Evolutionary conservation across 305 asterid genomes (phyloP), one percentile per base, ranked within the genome.

Genomic region (Solanum aculeatissimum): DNA sequence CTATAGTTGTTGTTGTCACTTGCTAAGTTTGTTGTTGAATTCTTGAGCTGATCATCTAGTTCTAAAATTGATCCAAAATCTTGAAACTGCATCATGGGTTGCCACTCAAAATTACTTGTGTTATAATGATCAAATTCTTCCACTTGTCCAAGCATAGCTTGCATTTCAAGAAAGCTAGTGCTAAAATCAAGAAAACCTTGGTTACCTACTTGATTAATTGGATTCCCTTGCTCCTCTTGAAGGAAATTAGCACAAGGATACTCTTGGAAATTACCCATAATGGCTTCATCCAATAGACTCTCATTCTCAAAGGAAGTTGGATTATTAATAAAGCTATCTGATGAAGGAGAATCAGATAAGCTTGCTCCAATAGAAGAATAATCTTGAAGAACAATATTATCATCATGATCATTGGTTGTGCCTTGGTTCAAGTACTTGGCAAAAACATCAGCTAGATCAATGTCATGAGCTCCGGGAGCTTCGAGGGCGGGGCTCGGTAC

Each of bases 371-470:
- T 91, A 13, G 83, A 82, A 18, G 91, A 91, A 78, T 53, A 78
- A 53, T 78, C 83, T 19, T 78, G 83, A 78, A 78, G 45, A 53
- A 53, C 32, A 78, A 69, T 27, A 77, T 78, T 47, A 47, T 90
- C 65, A 63, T 13, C 47, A 62, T 16, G 71, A 16, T 85, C 77
- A 11, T 40, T 80, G n/a, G 60, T 88, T 54, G 79, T 86, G 57
- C 89, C 90, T 51, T 84, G 94, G 69, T 85, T 90, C 89, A 92
- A 89, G 81, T 89, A 94, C 68, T 89, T 92, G 0, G 97, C 95
- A 43, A 91, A 94, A 21, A 94, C 97, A 7, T 93, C 97, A 0
- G 97, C 98, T 57, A 94, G 79, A 81, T 90, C 97, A 82, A 94
- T 93, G 21, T 89, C 87, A 21, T 58, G 66, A 29, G 85, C 57